A percentile compares a stretch with the other conserved stretches of the same genome.
Evolutionary conservation across 441 rosid species (phyloP).

Genomic region (Croton laevigatus): DNA sequence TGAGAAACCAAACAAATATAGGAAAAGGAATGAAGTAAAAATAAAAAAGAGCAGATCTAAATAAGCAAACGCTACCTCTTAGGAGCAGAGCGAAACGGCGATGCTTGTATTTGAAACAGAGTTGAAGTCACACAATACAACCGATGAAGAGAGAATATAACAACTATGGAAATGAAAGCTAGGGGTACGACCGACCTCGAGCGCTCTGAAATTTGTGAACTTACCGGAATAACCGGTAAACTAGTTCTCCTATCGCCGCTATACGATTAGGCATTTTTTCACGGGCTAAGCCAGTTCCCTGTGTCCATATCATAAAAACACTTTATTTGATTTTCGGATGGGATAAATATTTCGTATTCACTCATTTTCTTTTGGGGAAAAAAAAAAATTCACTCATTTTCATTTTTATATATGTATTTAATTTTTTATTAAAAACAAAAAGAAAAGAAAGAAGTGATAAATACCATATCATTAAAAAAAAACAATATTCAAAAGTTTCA

Average conservation of each 20-base stretch:
- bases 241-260: constrained; percentile 23
- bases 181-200: constrained; percentile 20
- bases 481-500: too few relatives aligned
- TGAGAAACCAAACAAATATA: constrained; percentile 10
- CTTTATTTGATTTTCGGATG: too few relatives aligned
- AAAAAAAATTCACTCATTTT: too few relatives aligned
- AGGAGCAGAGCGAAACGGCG: constrained; percentile 18
- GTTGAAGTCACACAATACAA: constrained; percentile 22
- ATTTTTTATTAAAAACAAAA: too few relatives aligned
- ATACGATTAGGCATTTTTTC: constrained; percentile 20
- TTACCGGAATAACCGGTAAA: constrained; percentile 47
- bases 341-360: too few relatives aligned
- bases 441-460: too few relatives aligned
- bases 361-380: too few relatives aligned
- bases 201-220: constrained; percentile 10
- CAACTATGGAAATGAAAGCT: neutral
- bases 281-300: constrained; percentile 54
- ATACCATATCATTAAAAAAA: too few relatives aligned
- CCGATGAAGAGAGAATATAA: constrained; percentile 14
- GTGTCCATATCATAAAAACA: neutral
- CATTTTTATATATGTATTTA: too few relatives aligned
- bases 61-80: constrained; percentile 23
- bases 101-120: constrained; percentile 25
- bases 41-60: constrained; percentile 7
- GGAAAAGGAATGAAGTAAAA: neutral